Conservation (phyloP, 1,284 basidiomycete genomes). For the Fomitopsis palustris region DNA sequence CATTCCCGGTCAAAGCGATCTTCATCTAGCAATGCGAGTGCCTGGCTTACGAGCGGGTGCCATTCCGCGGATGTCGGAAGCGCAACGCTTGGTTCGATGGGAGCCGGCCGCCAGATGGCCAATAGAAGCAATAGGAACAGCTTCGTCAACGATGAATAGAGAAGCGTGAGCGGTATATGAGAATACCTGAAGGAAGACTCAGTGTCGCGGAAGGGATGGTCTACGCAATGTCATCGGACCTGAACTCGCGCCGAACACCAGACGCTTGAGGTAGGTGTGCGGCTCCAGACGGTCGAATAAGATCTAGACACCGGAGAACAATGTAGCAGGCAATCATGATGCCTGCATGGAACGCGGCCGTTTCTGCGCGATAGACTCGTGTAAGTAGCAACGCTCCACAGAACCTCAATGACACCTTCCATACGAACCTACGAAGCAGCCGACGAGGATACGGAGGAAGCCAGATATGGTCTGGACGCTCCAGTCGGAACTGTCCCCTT, state of each 20-base stretch:
- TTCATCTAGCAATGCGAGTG: slow-evolving; percentile 56
- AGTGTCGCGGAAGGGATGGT: background rate
- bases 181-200: slow-evolving; percentile 46
- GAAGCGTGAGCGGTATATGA: slow-evolving; percentile 74
- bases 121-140: slow-evolving; percentile 81
- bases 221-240: slow-evolving; percentile 28
- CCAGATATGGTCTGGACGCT: slow-evolving; percentile 40
- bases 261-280: slow-evolving; percentile 30
- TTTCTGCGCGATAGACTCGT: slow-evolving; percentile 43
- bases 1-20: slow-evolving; percentile 76
- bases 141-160: slow-evolving; percentile 87
- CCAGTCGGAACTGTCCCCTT: slow-evolving; percentile 19
- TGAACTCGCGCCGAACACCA: slow-evolving; percentile 60
- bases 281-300: slow-evolving; percentile 24
- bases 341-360: slow-evolving; percentile 66
- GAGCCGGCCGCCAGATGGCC: slow-evolving; percentile 74
- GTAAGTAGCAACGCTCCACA: slow-evolving; percentile 6
- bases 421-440: slow-evolving; percentile 62
- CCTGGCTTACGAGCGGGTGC: slow-evolving; percentile 32
- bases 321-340: slow-evolving; percentile 55
- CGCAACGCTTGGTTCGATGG: slow-evolving; percentile 6
- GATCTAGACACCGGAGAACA: slow-evolving; percentile 41
- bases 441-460: slow-evolving; percentile 56
- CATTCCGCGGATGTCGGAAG: slow-evolving; percentile 22
- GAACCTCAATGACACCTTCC: background rate